Evolutionary conservation across 768 basidiomycete species (phyloP).

Genomic region (Favolaschia claudopus): DNA sequence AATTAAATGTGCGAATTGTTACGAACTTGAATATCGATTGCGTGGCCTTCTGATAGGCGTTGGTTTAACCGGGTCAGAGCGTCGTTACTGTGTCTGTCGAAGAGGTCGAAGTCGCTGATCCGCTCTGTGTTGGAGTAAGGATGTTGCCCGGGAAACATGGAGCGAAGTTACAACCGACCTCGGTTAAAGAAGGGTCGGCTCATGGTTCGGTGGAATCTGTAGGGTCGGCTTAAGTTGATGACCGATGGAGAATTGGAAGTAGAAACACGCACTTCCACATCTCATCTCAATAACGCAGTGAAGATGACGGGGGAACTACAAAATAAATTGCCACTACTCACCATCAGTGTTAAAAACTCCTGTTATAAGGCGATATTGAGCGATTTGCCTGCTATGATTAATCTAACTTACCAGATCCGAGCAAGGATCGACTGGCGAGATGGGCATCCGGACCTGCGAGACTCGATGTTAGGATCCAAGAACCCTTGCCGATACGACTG

Average conservation of each 20-base stretch:
- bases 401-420: conserved; percentile 5
- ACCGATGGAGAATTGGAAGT: not conserved
- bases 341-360: conserved; percentile 19
- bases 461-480: too few relatives aligned
- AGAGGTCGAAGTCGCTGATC: conserved; percentile 20
- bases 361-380: not conserved
- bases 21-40: conserved; percentile 9
- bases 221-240: not conserved
- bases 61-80: not conserved
- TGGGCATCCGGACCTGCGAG: not conserved
- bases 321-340: too few relatives aligned
- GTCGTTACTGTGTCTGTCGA: conserved; percentile 5
- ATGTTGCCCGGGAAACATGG: not conserved
- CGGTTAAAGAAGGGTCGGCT: conserved; percentile 15
- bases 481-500: too few relatives aligned
- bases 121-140: not conserved
- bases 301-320: too few relatives aligned
- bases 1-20: not conserved
- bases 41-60: conserved; percentile 3
- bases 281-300: too few relatives aligned
- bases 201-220: conserved; percentile 14
- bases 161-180: not conserved
- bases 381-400: not conserved
- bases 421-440: conserved; percentile 1
- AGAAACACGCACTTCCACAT: conserved; percentile 14